Evolutionary conservation across 2,329 filamentous ascomycete species (phyloP).

Genomic region (Stromatinia cepivora): DNA sequence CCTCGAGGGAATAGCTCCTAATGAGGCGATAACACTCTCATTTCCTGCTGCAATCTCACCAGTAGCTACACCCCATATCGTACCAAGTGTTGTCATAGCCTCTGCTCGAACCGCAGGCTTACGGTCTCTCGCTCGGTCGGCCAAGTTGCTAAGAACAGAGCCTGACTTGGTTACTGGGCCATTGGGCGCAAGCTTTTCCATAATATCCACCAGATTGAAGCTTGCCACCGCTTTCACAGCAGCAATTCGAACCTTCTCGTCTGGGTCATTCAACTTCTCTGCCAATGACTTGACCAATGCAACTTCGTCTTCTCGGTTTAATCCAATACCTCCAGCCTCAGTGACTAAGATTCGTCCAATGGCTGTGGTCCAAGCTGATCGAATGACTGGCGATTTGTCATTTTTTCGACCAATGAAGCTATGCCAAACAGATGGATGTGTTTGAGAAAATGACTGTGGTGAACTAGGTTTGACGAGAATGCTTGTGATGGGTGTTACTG

Average conservation of each 20-base stretch:
- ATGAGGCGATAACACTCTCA: constrained; percentile 70
- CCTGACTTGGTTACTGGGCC: constrained; percentile 74
- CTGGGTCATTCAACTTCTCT: constrained; percentile 80
- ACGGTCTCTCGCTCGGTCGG: constrained; percentile 85
- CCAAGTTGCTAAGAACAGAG: constrained; percentile 78
- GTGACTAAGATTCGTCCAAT: constrained; percentile 87
- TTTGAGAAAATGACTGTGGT: constrained; percentile 84
- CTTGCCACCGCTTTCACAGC: constrained; percentile 82
- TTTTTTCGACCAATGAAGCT: constrained; percentile 82
- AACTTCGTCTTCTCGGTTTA: constrained; percentile 79
- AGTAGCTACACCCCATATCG: constrained; percentile 90
- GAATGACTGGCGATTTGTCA: constrained; percentile 81
- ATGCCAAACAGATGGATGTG: constrained; percentile 75
- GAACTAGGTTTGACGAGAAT: constrained; percentile 81
- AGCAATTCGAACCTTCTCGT: constrained; percentile 87
- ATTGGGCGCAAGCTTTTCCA: constrained; percentile 75
- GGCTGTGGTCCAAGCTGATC: constrained; percentile 82
- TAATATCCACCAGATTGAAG: constrained; percentile 77
- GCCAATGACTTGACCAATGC: constrained; percentile 71
- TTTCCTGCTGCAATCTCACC: constrained; percentile 84
- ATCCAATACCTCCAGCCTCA: constrained; percentile 83
- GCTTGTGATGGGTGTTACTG: constrained; percentile 52
- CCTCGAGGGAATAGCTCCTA: constrained; percentile 78
- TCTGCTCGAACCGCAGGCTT: constrained; percentile 79
- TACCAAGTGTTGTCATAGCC: constrained; percentile 80